A percentile compares a stretch with the other conserved stretches of the same genome.
Evolutionary conservation across 768 basidiomycete species (phyloP).

Genomic region (Suillus alpinus): DNA sequence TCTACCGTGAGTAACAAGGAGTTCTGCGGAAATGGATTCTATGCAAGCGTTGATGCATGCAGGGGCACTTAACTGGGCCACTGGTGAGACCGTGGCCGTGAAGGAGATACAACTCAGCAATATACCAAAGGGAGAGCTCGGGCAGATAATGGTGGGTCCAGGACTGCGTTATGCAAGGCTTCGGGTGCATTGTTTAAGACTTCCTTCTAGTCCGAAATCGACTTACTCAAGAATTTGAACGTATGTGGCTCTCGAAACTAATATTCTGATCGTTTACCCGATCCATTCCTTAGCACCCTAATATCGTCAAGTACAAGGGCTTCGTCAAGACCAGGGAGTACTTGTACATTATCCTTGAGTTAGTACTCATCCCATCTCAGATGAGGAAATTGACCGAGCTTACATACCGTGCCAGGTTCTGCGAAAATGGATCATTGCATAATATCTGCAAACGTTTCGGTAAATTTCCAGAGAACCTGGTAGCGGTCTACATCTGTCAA

Average conservation of each 20-base stretch:
- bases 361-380: conserved; percentile 24
- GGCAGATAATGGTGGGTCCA: conserved; percentile 88
- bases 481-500: conserved; percentile 95
- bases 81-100: conserved; percentile 97
- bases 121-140: conserved; percentile 89
- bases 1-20: conserved; percentile 70
- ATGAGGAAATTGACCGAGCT: conserved; percentile 3
- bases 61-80: conserved; percentile 93
- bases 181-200: conserved; percentile 1
- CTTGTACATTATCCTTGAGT: conserved; percentile 97
- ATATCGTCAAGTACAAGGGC: conserved; percentile 99
- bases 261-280: conserved; percentile 8
- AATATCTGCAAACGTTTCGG: conserved; percentile 96
- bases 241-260: conserved; percentile 41
- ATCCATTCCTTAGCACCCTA: conserved; percentile 65
- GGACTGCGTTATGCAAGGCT: neutral
- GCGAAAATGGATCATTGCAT: conserved; percentile 97
- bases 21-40: neutral
- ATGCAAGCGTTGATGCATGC: conserved; percentile 9
- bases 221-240: conserved; percentile 94
- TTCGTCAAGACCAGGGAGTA: conserved; percentile 94
- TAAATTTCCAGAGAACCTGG: conserved; percentile 96
- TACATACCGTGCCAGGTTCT: conserved; percentile 52
- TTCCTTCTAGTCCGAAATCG: conserved; percentile 80
- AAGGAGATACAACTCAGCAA: conserved; percentile 96